phyloP scores from a whole-genome alignment of 192 early-diverging fungal genomes.

The Chytriomyces confervae region DNA sequence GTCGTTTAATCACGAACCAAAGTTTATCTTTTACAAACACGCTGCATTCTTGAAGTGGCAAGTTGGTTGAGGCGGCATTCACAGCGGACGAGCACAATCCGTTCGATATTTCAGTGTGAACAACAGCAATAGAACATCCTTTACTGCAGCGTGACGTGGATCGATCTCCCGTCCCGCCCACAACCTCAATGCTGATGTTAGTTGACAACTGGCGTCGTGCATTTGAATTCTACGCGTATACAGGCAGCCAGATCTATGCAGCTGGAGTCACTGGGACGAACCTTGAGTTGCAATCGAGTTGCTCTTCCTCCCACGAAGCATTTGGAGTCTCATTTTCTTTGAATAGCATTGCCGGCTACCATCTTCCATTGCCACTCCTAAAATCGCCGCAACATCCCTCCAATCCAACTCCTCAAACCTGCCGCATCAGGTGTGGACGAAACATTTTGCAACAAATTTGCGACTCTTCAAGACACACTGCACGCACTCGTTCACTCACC shows the following conservation, averaged over 20 bases:
- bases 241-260: too few species aligned
- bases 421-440: not conserved
- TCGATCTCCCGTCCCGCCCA: conserved; percentile 16
- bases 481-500: too few species aligned
- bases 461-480: not conserved
- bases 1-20: not conserved
- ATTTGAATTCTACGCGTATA: not conserved
- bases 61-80: not conserved
- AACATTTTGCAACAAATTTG: not conserved
- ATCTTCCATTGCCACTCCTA: conserved; percentile 15
- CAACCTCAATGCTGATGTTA: conserved; percentile 22
- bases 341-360: not conserved
- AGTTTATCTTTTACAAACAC: not conserved
- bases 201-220: not conserved
- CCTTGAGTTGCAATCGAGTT: not conserved
- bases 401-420: not conserved
- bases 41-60: not conserved
- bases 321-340: conserved; percentile 14
- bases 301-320: not conserved
- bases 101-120: conserved; percentile 7
- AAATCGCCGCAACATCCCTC: too few species aligned
- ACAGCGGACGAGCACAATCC: conserved; percentile 22
- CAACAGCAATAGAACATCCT: not conserved
- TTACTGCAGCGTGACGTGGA: too few species aligned
- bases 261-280: too few species aligned